These are phyloP conservation scores for Tolypocladium nubicola DNA, from an alignment of 2,329 filamentous ascomycete genomes.

Conservation along the genomic window DNA sequence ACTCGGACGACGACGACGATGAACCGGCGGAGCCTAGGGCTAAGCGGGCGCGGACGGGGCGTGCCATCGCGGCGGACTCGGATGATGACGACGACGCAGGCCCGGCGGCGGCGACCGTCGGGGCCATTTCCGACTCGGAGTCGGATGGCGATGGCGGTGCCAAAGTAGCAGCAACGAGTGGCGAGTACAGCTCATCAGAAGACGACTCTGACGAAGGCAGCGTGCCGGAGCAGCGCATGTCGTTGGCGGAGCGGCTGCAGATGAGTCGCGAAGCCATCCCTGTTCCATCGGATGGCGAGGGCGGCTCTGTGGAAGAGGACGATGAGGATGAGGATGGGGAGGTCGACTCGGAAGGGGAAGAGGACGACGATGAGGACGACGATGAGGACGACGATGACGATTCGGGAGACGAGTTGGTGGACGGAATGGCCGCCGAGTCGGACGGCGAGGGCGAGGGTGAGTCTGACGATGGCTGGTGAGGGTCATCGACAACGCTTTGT, in stretches of 20 bases:
- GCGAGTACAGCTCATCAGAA: slow-evolving; percentile 3
- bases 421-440: slow-evolving; percentile 22
- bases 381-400: slow-evolving; percentile 11
- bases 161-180: neutral
- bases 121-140: slow-evolving; percentile 1
- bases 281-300: slow-evolving; percentile 8
- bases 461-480: slow-evolving; percentile 1
- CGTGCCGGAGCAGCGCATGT: slow-evolving; percentile 6
- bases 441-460: slow-evolving; percentile 12
- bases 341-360: slow-evolving; percentile 6
- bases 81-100: slow-evolving; percentile 4
- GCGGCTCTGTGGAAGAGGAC: slow-evolving; percentile 4
- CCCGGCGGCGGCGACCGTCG: neutral
- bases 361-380: slow-evolving; percentile 6
- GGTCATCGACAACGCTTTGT: neutral
- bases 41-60: slow-evolving; percentile 14
- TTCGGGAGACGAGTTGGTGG: slow-evolving; percentile 15
- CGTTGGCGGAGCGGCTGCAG: slow-evolving; percentile 13
- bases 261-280: slow-evolving; percentile 8
- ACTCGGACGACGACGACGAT: slow-evolving; percentile 18
- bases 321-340: slow-evolving; percentile 7
- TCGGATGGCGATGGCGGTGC: slow-evolving; percentile 6
- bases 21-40: slow-evolving; percentile 6
- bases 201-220: slow-evolving; percentile 6
- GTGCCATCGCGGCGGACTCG: slow-evolving; percentile 10